phyloP scores from a whole-genome alignment of 345 rosid genomes.

The Salix arbutifolia region DNA sequence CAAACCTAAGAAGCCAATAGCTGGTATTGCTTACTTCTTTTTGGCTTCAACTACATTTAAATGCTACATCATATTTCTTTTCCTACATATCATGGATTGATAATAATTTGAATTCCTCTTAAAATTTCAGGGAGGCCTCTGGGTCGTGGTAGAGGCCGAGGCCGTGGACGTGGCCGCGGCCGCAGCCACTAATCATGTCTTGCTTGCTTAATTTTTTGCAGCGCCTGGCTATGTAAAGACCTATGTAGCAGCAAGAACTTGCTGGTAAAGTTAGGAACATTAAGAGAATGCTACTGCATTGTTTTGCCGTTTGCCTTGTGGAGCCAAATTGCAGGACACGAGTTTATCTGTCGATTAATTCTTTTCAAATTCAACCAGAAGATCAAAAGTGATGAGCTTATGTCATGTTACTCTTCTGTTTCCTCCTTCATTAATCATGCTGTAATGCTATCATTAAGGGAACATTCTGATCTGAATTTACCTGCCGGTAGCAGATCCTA shows the following conservation, averaged over 20 bases:
- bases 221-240: constrained; percentile 25
- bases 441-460: neutral
- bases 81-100: neutral
- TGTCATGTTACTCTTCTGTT: neutral
- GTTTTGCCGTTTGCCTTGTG: neutral
- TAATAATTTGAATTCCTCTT: neutral
- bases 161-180: constrained; percentile 58
- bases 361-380: neutral
- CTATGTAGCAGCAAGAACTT: constrained; percentile 29
- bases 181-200: constrained; percentile 61
- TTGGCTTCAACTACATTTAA: neutral
- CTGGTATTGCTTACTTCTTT: constrained; percentile 43
- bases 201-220: constrained; percentile 18
- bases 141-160: constrained; percentile 90
- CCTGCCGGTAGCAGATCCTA: too few relatives aligned
- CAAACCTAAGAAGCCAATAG: constrained; percentile 93
- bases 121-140: constrained; percentile 60
- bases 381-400: constrained; percentile 2
- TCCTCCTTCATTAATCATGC: neutral
- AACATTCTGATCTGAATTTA: neutral
- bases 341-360: neutral
- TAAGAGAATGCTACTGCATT: constrained; percentile 10
- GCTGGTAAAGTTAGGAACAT: constrained; percentile 8
- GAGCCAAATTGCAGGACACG: constrained; percentile 6
- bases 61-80: neutral